Evolutionary conservation across 345 rosid genomes (phyloP).

Genomic region (Sonneratia caseolaris): DNA sequence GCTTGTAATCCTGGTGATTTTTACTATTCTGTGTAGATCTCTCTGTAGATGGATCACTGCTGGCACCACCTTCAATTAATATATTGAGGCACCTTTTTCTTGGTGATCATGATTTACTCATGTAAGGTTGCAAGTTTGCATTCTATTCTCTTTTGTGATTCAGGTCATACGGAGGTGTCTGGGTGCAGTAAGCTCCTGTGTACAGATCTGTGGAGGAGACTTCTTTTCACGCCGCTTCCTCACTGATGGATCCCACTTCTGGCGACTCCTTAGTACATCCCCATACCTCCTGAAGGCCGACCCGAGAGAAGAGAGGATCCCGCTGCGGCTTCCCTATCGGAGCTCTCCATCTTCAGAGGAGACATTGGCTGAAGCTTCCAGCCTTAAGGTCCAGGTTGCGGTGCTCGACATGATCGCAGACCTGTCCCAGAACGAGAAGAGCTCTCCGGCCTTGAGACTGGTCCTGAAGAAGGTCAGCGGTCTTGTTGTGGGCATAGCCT

Average conservation of each 20-base stretch:
- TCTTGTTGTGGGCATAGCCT: conserved; percentile 74
- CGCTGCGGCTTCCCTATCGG: conserved; percentile 73
- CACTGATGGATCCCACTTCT: conserved; percentile 57
- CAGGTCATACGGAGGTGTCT: conserved; percentile 66
- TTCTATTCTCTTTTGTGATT: not conserved
- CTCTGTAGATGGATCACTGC: too few relatives aligned
- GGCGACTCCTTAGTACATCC: conserved; percentile 70
- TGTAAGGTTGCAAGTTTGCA: not conserved
- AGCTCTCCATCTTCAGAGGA: conserved; percentile 32
- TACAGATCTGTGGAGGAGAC: conserved; percentile 81
- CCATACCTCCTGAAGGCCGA: conserved; percentile 45
- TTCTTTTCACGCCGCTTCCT: conserved; percentile 88
- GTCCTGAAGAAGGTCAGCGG: conserved; percentile 86
- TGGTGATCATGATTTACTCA: too few relatives aligned
- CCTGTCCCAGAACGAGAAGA: conserved; percentile 45
- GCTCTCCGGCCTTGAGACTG: conserved; percentile 57
- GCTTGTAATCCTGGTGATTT: too few relatives aligned
- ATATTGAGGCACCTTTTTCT: too few relatives aligned
- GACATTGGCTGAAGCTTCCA: conserved; percentile 58
- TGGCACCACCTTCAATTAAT: too few relatives aligned
- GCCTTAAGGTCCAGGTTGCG: conserved; percentile 71
- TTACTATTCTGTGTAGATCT: too few relatives aligned
- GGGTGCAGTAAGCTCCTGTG: conserved; percentile 39
- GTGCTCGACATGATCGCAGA: conserved; percentile 68
- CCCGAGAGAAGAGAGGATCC: conserved; percentile 33